phyloP scores from a whole-genome alignment of 768 basidiomycete genomes.

The Kondoa malvinella region DNA sequence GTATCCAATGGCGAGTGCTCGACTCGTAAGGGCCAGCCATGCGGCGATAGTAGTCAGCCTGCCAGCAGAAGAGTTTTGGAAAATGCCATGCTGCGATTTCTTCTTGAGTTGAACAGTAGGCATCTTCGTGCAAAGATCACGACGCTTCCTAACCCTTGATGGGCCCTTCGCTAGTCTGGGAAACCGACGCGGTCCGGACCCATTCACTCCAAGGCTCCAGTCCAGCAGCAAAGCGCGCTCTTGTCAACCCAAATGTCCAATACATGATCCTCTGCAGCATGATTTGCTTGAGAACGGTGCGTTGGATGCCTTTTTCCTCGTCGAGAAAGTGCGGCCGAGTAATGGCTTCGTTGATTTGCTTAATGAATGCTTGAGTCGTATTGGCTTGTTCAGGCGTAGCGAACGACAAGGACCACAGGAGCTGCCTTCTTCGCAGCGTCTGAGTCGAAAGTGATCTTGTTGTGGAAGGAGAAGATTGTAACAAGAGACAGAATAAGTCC shows the following conservation, averaged over 20 bases:
- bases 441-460: slow-evolving; percentile 17
- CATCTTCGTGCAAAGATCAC: too few relatives aligned
- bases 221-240: slow-evolving; percentile 41
- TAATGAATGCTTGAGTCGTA: not conserved
- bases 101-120: too few relatives aligned
- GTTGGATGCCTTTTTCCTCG: slow-evolving; percentile 17
- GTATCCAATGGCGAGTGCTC: too few relatives aligned
- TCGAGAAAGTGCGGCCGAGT: slow-evolving; percentile 19
- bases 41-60: too few relatives aligned
- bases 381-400: slow-evolving; percentile 30
- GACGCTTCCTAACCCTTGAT: too few relatives aligned
- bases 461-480: slow-evolving; percentile 24
- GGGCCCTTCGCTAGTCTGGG: not conserved
- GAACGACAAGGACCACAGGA: slow-evolving; percentile 16
- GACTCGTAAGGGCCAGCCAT: too few relatives aligned
- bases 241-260: slow-evolving; percentile 32
- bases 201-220: slow-evolving; percentile 44
- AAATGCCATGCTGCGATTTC: too few relatives aligned
- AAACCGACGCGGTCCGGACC: slow-evolving; percentile 25
- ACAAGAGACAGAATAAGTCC: slow-evolving; percentile 34
- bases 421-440: not conserved
- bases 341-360: not conserved
- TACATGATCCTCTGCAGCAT: slow-evolving; percentile 34
- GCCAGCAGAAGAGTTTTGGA: too few relatives aligned
- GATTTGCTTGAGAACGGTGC: slow-evolving; percentile 27